Conservation (phyloP, 495 filamentous ascomycete species). For the Aspergillus baeticus region DNA sequence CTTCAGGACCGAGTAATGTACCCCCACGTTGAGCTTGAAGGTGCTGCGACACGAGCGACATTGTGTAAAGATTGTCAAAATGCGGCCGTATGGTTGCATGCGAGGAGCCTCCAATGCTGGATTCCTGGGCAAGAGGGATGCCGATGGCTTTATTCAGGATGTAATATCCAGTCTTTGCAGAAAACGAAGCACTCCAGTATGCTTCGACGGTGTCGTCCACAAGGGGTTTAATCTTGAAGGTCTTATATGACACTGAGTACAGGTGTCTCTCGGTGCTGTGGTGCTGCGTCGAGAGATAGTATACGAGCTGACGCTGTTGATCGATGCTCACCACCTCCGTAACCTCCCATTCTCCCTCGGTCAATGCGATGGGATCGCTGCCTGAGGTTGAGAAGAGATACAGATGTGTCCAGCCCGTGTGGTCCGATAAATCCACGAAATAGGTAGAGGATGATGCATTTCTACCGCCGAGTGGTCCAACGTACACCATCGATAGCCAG, state of each 20-base stretch:
- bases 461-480: conserved; percentile 7
- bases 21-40: too few relatives aligned
- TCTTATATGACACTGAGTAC: conserved; percentile 19
- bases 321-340: conserved; percentile 18
- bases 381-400: conserved; percentile 17
- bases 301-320: conserved; percentile 12
- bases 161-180: conserved; percentile 15
- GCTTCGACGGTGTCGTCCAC: conserved; percentile 19
- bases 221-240: conserved; percentile 12
- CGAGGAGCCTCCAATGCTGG: too few relatives aligned
- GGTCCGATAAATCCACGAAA: conserved; percentile 21
- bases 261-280: conserved; percentile 22
- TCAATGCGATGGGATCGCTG: conserved; percentile 13
- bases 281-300: conserved; percentile 22
- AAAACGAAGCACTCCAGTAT: conserved; percentile 23
- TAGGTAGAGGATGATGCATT: conserved; percentile 10
- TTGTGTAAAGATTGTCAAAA: too few relatives aligned
- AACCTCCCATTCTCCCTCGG: conserved; percentile 21
- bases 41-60: too few relatives aligned
- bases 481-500: conserved; percentile 15
- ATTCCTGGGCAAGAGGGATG: too few relatives aligned
- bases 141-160: too few relatives aligned
- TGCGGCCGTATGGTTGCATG: too few relatives aligned
- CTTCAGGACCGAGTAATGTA: too few relatives aligned
- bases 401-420: conserved; percentile 18